A percentile compares a stretch with the other conserved stretches of the same genome.
Conservation (phyloP, 2,329 filamentous ascomycete species). For the Pestalotiopsis sp. region DNA sequence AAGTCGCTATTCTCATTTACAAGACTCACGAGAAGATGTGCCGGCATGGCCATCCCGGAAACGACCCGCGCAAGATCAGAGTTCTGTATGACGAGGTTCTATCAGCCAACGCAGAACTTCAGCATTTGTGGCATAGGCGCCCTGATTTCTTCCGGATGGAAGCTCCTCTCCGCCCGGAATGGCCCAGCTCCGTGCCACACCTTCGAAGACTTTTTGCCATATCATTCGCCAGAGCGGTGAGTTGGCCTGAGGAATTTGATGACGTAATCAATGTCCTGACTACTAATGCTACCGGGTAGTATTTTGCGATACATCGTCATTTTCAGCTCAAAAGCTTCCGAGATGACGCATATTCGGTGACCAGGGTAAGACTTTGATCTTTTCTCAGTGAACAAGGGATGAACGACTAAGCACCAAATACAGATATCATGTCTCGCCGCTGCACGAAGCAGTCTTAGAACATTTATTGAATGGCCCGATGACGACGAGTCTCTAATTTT, state of each 20-base stretch:
- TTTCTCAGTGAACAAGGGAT: not conserved
- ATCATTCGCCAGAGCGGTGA: slow-evolving; percentile 2
- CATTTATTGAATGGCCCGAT: slow-evolving; percentile 3
- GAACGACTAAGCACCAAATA: not conserved
- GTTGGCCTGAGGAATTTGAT: not conserved
- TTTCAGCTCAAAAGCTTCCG: slow-evolving; percentile 5
- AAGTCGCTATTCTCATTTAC: slow-evolving; percentile 5
- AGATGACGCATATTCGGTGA: not conserved
- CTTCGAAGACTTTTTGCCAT: slow-evolving; percentile 3
- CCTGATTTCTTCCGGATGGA: slow-evolving; percentile 5
- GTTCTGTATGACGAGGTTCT: not conserved
- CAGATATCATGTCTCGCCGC: slow-evolving; percentile 7
- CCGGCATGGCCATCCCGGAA: slow-evolving; percentile 1
- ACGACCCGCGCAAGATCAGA: not conserved
- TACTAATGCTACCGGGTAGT: not conserved
- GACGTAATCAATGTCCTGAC: not conserved
- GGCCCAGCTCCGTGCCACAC: slow-evolving; percentile 3
- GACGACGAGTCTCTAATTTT: slow-evolving; percentile 2
- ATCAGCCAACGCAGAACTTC: slow-evolving; percentile 1
- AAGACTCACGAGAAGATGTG: not conserved
- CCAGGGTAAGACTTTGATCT: not conserved
- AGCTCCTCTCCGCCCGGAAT: not conserved
- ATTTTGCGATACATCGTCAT: slow-evolving; percentile 3
- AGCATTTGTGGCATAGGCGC: slow-evolving; percentile 3
- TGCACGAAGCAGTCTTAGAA: slow-evolving; percentile 4